A percentile compares a stretch with the other conserved stretches of the same genome.
These are phyloP conservation scores for Ilex asprella DNA, from an alignment of 257 asterid genomes.

Conservation along the genomic window DNA sequence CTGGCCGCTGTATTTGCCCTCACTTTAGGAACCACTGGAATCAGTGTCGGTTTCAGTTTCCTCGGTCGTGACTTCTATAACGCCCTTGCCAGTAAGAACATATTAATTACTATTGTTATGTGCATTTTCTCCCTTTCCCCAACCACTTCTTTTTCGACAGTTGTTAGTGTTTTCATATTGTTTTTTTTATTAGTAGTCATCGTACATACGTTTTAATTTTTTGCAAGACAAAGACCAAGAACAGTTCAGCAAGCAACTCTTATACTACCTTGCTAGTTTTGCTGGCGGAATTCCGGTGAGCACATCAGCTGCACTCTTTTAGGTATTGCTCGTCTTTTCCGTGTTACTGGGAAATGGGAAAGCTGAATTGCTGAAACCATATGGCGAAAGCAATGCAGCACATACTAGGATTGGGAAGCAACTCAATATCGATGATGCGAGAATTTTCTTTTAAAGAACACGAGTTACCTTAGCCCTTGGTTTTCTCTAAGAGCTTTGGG, in stretches of 20 bases:
- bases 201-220: background rate
- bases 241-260: conserved; percentile 68
- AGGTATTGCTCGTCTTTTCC: conserved; percentile 33
- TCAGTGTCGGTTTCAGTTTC: conserved; percentile 84
- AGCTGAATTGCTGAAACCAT: too few species aligned
- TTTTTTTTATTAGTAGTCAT: background rate
- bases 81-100: conserved; percentile 77
- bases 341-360: too few species aligned
- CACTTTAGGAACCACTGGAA: conserved; percentile 88
- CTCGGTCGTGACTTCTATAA: conserved; percentile 90
- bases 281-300: conserved; percentile 98
- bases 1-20: conserved; percentile 84
- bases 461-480: too few species aligned
- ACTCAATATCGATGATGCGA: too few species aligned
- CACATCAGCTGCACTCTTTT: conserved; percentile 56
- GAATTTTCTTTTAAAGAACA: too few species aligned
- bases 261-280: conserved; percentile 68
- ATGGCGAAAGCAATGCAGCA: too few species aligned
- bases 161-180: background rate
- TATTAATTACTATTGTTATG: background rate
- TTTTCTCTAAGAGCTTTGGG: too few species aligned
- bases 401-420: too few species aligned
- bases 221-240: conserved; percentile 80
- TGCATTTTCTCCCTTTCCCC: background rate
- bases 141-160: background rate